Evolutionary conservation across 2,329 filamentous ascomycete species (phyloP).

Genomic region (Fusarium sp.): DNA sequence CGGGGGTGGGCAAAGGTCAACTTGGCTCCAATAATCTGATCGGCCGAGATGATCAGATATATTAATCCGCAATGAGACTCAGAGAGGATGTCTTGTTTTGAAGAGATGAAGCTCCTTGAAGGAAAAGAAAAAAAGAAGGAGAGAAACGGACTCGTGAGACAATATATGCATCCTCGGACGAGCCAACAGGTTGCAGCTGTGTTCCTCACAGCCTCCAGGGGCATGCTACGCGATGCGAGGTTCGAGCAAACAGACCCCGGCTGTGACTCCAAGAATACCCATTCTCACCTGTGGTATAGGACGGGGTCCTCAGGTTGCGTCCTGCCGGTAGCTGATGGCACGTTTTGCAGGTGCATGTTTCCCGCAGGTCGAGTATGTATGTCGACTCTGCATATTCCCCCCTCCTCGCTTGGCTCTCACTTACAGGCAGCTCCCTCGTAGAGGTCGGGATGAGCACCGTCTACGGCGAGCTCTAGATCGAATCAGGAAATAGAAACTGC

Average conservation of each 20-base stretch:
- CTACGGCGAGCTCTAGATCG: background rate
- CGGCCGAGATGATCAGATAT: background rate
- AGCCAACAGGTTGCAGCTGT: background rate
- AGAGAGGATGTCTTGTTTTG: background rate
- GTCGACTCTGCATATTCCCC: background rate
- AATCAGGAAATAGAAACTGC: background rate
- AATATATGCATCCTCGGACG: constrained; percentile 8
- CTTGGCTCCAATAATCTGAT: constrained; percentile 7
- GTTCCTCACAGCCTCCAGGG: background rate
- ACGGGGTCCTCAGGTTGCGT: background rate
- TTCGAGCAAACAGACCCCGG: background rate
- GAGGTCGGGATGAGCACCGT: background rate
- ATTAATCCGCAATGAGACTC: constrained; percentile 4
- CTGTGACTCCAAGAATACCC: background rate
- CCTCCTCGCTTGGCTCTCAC: constrained; percentile 6
- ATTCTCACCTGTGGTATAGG: background rate
- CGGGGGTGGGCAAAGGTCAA: constrained; percentile 9
- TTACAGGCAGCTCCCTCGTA: constrained; percentile 1
- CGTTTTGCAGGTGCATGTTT: constrained; percentile 6
- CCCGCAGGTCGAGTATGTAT: constrained; percentile 1
- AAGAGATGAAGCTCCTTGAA: constrained; percentile 5
- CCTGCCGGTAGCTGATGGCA: constrained; percentile 9
- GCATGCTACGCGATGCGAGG: background rate
- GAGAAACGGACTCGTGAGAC: background rate
- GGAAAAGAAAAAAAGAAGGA: background rate